phyloP scores from a whole-genome alignment of 1,139 yeast genomes.

The Debaryomycetaceae sp. region DNA sequence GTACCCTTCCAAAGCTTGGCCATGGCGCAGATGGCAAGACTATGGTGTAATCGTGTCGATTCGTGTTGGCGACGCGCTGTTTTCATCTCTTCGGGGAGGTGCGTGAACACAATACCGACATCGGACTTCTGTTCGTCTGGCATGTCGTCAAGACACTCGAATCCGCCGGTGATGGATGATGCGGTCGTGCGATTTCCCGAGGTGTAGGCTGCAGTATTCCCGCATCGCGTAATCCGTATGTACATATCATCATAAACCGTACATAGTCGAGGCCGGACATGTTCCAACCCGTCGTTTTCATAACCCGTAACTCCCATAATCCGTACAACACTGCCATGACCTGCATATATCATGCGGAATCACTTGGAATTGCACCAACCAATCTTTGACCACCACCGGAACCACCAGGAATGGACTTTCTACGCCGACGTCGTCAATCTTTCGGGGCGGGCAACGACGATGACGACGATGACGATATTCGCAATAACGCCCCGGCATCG shows the following conservation, averaged over 20 bases:
- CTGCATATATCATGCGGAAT: no score
- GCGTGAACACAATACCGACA: no score
- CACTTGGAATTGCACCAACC: no score
- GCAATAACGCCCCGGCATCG: slow-evolving; percentile 11
- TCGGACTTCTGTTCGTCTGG: neutral
- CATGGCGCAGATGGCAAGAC: neutral
- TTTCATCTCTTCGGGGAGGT: no score
- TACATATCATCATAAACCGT: no score
- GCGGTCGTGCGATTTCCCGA: neutral
- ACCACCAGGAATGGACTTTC: slow-evolving; percentile 21
- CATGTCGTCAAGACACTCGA: neutral
- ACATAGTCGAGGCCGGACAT: no score
- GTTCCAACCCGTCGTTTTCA: no score
- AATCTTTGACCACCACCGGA: neutral
- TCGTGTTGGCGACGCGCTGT: no score
- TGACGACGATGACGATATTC: slow-evolving; percentile 13
- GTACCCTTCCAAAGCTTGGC: neutral
- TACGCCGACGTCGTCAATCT: slow-evolving; percentile 23
- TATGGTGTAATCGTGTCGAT: neutral
- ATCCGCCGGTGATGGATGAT: neutral
- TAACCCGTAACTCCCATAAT: no score
- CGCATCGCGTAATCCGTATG: no score
- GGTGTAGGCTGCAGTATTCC: neutral
- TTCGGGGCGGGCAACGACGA: slow-evolving; percentile 19
- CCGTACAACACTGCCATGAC: no score